Conservation (phyloP, 306 rosid genomes). For the Fragaria nilgerrensis region DNA sequence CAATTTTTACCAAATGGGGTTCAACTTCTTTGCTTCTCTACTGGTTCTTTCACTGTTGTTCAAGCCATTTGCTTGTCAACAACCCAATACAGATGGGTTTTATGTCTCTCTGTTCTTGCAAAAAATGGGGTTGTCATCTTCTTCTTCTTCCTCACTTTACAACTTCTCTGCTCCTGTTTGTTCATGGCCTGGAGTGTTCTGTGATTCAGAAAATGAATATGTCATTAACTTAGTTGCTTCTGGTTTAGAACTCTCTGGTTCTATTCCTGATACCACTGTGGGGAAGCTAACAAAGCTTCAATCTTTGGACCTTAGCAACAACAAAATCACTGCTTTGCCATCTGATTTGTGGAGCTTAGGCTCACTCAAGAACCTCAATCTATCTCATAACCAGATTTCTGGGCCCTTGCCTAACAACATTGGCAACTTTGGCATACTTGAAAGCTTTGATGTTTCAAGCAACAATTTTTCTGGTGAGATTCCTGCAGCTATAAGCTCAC, state of each 20-base stretch:
- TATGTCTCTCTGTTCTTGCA: constrained; percentile 66
- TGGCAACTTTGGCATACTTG: constrained; percentile 82
- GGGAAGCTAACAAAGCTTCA: constrained; percentile 79
- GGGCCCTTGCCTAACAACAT: constrained; percentile 72
- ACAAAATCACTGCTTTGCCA: constrained; percentile 69
- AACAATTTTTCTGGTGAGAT: constrained; percentile 71
- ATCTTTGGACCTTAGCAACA: constrained; percentile 77
- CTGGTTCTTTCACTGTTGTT: constrained; percentile 58
- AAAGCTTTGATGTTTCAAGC: constrained; percentile 67
- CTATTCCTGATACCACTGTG: constrained; percentile 73
- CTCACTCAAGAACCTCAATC: constrained; percentile 68
- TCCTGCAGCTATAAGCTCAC: constrained; percentile 67
- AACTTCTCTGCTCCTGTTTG: constrained; percentile 70
- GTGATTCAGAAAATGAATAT: constrained; percentile 51
- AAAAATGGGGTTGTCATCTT: constrained; percentile 43
- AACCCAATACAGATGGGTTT: constrained; percentile 79
- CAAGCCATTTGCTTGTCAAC: constrained; percentile 66
- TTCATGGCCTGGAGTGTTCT: constrained; percentile 71
- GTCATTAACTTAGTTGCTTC: constrained; percentile 49
- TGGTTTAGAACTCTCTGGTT: constrained; percentile 67
- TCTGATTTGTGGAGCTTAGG: constrained; percentile 91
- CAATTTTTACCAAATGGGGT: constrained; percentile 52
- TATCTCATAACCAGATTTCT: constrained; percentile 69
- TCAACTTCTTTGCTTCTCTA: constrained; percentile 54
- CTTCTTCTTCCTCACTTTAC: constrained; percentile 25